These are phyloP conservation scores for Pseudonitzschia multiseries DNA, from an alignment of 108 stramenopile genomes.

Conservation along the genomic window DNA sequence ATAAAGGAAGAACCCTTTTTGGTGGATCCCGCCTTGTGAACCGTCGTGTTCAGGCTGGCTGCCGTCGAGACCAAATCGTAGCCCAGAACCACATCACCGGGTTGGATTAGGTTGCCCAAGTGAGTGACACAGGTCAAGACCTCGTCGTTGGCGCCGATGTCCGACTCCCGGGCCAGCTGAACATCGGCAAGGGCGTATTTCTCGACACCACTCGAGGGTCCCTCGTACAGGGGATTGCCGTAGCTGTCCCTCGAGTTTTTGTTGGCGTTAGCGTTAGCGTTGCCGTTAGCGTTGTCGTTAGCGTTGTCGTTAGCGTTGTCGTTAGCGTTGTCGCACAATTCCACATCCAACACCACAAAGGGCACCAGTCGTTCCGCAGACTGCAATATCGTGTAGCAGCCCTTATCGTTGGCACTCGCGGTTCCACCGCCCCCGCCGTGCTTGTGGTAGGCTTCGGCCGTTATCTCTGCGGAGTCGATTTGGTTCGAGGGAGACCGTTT, in stretches of 20 bases:
- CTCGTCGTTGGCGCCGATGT: constrained; percentile 91
- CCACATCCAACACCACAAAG: constrained; percentile 94
- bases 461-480: constrained; percentile 32
- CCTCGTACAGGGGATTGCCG: constrained; percentile 30
- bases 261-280: constrained; percentile 10
- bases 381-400: constrained; percentile 54
- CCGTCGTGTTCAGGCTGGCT: constrained; percentile 12
- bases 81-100: constrained; percentile 94
- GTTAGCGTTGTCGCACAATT: constrained; percentile 47
- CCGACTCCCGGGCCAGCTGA: constrained; percentile 86
- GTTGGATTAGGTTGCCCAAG: constrained; percentile 87
- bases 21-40: constrained; percentile 31
- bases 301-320: constrained; percentile 19
- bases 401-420: constrained; percentile 46
- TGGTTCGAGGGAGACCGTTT: constrained; percentile 31
- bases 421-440: constrained; percentile 43
- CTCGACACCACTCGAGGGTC: constrained; percentile 36
- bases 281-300: constrained; percentile 14
- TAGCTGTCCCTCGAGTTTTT: constrained; percentile 24
- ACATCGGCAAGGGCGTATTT: constrained; percentile 93
- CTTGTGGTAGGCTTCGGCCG: constrained; percentile 63
- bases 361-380: constrained; percentile 66
- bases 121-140: constrained; percentile 87
- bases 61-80: constrained; percentile 80
- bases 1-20: constrained; percentile 20